Evolutionary conservation across 306 rosid species (phyloP).

Genomic region (Sphenostylis stenocarpa): DNA sequence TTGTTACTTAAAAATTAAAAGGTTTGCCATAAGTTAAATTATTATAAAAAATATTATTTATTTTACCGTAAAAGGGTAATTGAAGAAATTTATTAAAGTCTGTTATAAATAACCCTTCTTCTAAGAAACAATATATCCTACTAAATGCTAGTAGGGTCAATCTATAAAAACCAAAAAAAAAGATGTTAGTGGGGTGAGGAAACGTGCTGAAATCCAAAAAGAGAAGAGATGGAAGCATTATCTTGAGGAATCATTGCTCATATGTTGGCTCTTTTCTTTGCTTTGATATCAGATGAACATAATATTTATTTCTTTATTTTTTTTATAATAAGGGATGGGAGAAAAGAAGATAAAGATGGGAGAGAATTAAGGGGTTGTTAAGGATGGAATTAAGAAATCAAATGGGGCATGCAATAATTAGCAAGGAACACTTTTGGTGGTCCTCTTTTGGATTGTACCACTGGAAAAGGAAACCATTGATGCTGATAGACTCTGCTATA

Average conservation of each 20-base stretch:
- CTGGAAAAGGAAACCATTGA: constrained; percentile 41
- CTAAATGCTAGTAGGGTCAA: constrained; percentile 21
- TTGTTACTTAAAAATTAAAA: background rate
- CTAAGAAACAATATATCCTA: background rate
- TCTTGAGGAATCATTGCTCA: constrained; percentile 23
- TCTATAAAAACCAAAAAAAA: background rate
- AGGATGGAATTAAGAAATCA: constrained; percentile 47
- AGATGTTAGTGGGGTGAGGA: constrained; percentile 31
- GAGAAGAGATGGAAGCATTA: constrained; percentile 35
- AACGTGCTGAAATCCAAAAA: constrained; percentile 39
- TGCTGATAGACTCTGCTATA: constrained; percentile 34
- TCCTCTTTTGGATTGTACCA: constrained; percentile 45
- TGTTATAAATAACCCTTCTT: too few species aligned
- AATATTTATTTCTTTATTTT: background rate
- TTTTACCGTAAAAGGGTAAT: background rate
- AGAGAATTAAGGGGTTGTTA: constrained; percentile 39
- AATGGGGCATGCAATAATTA: constrained; percentile 64
- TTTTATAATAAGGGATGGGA: background rate
- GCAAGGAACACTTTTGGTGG: constrained; percentile 56
- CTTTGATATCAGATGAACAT: constrained; percentile 12
- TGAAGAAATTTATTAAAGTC: background rate
- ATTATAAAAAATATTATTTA: background rate
- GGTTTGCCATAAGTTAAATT: background rate
- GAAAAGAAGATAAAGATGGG: constrained; percentile 37
- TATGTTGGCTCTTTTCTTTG: constrained; percentile 28